Percentiles rank a stretch among this genome's conserved stretches.
These are phyloP conservation scores for Rhynchospora breviuscula DNA, from an alignment of 176 grass and related monocot species.

Conservation along the genomic window DNA sequence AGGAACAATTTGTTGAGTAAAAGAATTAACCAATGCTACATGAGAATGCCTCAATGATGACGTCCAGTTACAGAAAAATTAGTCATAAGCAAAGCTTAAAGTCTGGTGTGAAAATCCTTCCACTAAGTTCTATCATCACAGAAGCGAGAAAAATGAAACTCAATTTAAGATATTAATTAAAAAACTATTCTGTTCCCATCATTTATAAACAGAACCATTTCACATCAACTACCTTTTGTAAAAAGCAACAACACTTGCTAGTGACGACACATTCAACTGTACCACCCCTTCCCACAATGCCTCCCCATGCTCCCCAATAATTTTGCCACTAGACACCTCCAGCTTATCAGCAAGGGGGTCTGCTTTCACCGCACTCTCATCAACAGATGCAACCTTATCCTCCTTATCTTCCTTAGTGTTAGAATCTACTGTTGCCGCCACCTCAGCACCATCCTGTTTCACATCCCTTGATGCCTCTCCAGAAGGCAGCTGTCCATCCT, in stretches of 20 bases:
- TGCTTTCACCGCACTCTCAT: conserved; percentile 40
- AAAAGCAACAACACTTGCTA: conserved; percentile 45
- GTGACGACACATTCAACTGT: conserved; percentile 46
- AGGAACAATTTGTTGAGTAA: not conserved
- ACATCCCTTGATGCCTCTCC: conserved; percentile 1
- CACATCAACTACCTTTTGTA: conserved; percentile 65
- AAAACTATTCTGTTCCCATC: not conserved
- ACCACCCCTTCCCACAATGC: conserved; percentile 70
- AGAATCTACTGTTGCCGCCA: not conserved
- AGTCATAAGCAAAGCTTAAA: not conserved
- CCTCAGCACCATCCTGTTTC: not conserved
- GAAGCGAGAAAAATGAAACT: conserved; percentile 14
- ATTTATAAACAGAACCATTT: conserved; percentile 10
- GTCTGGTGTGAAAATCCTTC: not conserved
- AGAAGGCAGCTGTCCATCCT: conserved; percentile 18
- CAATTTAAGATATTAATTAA: not conserved
- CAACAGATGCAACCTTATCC: conserved; percentile 30
- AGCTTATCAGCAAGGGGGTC: conserved; percentile 23
- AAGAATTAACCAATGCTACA: not conserved
- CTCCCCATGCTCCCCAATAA: conserved; percentile 24
- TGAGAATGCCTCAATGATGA: not conserved
- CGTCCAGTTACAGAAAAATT: not conserved
- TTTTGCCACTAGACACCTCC: conserved; percentile 12
- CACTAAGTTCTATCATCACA: not conserved
- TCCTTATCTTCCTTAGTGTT: not conserved